phyloP scores from a whole-genome alignment of 2,329 filamentous ascomycete species.

The Cordyceps fumosorosea region DNA sequence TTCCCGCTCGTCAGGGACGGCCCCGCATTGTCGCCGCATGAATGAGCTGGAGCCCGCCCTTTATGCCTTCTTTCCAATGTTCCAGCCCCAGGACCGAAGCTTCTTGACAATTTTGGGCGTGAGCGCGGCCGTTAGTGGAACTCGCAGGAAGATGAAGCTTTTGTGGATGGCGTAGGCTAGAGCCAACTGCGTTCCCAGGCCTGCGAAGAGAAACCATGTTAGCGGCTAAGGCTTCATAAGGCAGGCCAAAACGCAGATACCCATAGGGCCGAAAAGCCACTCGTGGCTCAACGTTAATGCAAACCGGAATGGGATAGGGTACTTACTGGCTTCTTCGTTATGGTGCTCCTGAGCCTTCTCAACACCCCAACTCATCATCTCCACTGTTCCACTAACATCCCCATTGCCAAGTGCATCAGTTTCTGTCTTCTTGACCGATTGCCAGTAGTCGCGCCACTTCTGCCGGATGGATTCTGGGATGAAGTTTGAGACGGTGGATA shows the following conservation, averaged over 20 bases:
- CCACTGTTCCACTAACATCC: constrained; percentile 38
- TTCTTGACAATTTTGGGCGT: constrained; percentile 92
- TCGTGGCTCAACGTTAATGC: not conserved
- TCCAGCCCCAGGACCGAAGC: constrained; percentile 83
- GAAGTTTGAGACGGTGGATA: constrained; percentile 50
- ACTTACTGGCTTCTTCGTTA: constrained; percentile 68
- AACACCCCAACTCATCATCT: constrained; percentile 54
- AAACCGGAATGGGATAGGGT: not conserved
- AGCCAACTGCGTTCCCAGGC: constrained; percentile 72
- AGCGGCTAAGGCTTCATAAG: constrained; percentile 15
- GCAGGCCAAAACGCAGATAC: not conserved
- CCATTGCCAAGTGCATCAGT: constrained; percentile 36
- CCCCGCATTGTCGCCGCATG: not conserved
- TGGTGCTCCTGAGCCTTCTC: constrained; percentile 56
- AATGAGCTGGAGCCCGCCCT: not conserved
- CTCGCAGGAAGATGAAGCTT: constrained; percentile 92
- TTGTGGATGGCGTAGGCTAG: constrained; percentile 97
- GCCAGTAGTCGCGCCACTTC: constrained; percentile 43
- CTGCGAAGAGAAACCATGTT: constrained; percentile 29
- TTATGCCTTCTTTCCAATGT: constrained; percentile 69
- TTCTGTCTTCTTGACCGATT: constrained; percentile 40
- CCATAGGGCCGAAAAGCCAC: not conserved
- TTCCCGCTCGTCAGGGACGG: not conserved
- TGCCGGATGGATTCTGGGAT: constrained; percentile 55
- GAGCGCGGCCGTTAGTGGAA: constrained; percentile 83